Evolutionary conservation across 208 protist genomes (phyloP), one percentile per base, ranked within the genome.

Genomic region (Leptomonas pyrrhocoris): DNA sequence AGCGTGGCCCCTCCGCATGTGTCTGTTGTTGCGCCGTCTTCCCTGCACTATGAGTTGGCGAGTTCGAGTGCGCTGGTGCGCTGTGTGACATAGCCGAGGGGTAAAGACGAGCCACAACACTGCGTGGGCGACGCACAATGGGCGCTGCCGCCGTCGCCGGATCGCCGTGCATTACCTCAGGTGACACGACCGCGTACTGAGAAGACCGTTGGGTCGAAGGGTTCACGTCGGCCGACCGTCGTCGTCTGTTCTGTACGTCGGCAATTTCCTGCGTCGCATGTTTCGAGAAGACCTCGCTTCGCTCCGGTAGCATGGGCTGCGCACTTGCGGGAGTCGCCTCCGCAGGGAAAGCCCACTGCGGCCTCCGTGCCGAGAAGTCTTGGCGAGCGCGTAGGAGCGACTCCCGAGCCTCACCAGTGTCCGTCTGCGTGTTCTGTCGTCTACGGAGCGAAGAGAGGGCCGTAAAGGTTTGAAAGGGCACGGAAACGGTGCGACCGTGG

Each of bases 91-190:
- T 9, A 16, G 54, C 16, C 11, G n/a, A 12, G 27, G 56, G 56
- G 25, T 62, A 62, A 19, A 62, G 56, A 23, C 56, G 56, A 13
- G 34, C 18, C 6, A 62, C 56, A 34, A 62, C 56, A 25, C 40
- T 49, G 56, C 56, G 56, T 13, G 11, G 19, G 18, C 23, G 56
- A 18, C 31, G 56, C 36, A 45, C 36, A 5, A n/a, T 2, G 42
- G 55, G 7, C 0, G 34, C 34, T 57, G 28, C 28, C 28, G 16
- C 11, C 8, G 28, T 38, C 15, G 51, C 16, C 9, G 51, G 19
- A 30, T 53, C 49, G 21, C 3, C 7, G 49, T 34, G 30, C 28
- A 38, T 38, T 38, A 13, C 23, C 3, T 21, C 51, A 27, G 51
- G 51, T n/a, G 5, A 0, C 21, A 30, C 0, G 18, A 53, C 6